These are phyloP conservation scores for Flagelloscypha sp. DNA, from an alignment of 768 basidiomycete species.

Conservation along the genomic window DNA sequence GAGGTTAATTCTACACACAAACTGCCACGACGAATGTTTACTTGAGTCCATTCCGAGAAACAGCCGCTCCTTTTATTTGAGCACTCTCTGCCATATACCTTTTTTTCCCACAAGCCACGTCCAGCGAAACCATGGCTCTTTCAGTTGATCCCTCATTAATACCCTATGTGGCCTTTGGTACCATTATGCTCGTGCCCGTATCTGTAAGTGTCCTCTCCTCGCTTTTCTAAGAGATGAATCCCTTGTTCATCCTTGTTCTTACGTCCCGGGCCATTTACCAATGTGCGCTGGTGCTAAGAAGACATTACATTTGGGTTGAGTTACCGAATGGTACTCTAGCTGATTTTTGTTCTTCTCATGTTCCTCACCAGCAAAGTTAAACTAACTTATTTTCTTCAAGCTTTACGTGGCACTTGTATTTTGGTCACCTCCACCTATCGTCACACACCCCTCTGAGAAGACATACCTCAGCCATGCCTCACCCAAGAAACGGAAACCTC, in stretches of 20 bases:
- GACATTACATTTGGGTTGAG: constrained; percentile 49
- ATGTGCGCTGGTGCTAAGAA: constrained; percentile 57
- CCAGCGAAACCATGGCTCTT: no score
- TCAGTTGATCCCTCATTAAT: no score
- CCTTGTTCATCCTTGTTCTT: constrained; percentile 90
- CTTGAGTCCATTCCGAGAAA: no score
- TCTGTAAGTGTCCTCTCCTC: no score
- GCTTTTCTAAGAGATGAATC: constrained; percentile 42
- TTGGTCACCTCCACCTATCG: constrained; percentile 65
- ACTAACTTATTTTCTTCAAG: constrained; percentile 31
- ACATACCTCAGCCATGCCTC: constrained; percentile 54
- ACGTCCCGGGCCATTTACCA: constrained; percentile 53
- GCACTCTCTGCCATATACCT: no score
- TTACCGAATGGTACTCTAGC: constrained; percentile 30
- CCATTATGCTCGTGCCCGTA: no score
- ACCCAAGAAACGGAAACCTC: constrained; percentile 43
- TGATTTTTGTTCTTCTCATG: constrained; percentile 12
- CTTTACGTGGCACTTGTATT: constrained; percentile 60
- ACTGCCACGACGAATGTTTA: no score
- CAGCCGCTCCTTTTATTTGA: no score
- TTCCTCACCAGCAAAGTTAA: constrained; percentile 5
- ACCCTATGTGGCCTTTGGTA: no score
- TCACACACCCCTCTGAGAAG: constrained; percentile 58
- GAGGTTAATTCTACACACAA: no score
- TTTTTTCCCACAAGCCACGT: no score